These are phyloP conservation scores for Aspergillus homomorphus DNA, from an alignment of 495 filamentous ascomycete species.

Conservation along the genomic window DNA sequence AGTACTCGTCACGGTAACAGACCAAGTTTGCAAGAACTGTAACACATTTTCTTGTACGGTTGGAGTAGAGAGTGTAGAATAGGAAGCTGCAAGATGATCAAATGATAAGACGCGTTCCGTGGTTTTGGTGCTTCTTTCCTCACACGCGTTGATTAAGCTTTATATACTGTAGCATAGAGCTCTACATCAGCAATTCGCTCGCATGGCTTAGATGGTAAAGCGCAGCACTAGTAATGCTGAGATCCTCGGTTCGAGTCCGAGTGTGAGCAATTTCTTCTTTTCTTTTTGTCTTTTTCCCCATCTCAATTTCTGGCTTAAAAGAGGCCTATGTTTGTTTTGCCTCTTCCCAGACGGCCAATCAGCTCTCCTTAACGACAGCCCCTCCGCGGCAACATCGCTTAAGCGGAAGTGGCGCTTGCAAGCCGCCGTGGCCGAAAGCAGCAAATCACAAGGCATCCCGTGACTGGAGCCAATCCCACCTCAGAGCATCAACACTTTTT, in stretches of 20 bases:
- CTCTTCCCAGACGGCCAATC: not conserved
- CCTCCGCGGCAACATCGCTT: constrained; percentile 28
- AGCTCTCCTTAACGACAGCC: not conserved
- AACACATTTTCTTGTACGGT: not conserved
- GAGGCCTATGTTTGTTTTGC: not conserved
- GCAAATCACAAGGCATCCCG: constrained; percentile 21
- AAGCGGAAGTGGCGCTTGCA: constrained; percentile 25
- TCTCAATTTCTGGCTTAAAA: not conserved
- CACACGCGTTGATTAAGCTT: not conserved
- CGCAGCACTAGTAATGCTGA: not conserved
- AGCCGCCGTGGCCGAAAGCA: constrained; percentile 17
- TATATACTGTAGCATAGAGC: not conserved
- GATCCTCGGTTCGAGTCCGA: not conserved
- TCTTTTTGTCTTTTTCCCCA: not conserved
- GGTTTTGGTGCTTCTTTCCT: not conserved
- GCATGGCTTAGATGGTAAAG: not conserved
- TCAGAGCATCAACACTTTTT: constrained; percentile 27
- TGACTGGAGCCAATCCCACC: constrained; percentile 23
- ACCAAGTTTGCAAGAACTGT: not conserved
- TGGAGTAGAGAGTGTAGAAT: not conserved
- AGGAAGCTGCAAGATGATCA: not conserved
- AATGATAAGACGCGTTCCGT: not conserved
- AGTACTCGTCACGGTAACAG: not conserved
- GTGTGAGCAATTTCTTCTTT: not conserved
- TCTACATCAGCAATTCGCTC: not conserved